Evolutionary conservation across 345 rosid genomes (phyloP), one percentile per base, ranked within the genome.

Genomic region (Capsella bursapastoris): DNA sequence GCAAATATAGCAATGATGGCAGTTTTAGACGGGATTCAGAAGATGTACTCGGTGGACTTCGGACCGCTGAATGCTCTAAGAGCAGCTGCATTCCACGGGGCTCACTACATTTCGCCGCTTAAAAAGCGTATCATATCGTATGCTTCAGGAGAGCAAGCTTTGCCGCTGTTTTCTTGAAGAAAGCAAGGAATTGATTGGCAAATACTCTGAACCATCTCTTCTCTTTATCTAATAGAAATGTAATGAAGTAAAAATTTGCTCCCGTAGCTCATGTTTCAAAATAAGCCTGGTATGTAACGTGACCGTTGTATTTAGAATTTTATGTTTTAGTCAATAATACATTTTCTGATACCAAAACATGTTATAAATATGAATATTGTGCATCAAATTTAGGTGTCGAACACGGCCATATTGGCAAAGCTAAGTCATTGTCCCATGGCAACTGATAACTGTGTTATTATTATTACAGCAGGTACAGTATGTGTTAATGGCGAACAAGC

Each of bases 1-100:
- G 86, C 89, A 40, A 91, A 94, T 62, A 32, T 88, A 5, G 73
- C 84, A 32, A 95, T 94, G 99, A 90, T 94, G 93, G 96, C 92
- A 3, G 80, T 90, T 18, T 83, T 94, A 55, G 99, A 94, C 51
- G 96, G 96, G 15, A 82, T 90, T 74, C 99, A 95, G 83, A 95
- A 89, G 85, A 87, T 87, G 40, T 92, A 91, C 72, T 76, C 96
- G 0, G 84, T 91, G 22, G 90, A 95, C 66, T 87, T 92, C 3
- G 97, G 96, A 45, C 99, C 97, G 18, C 71, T 94, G 38, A 94
- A 94, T 73, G 65, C 87, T 16, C 28, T 92, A 50, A 83, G 98
- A 71, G 97, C 97, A 8, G 90, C 96, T 45, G 97, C 92, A 0
- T 86, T 94, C 64, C 85, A 88, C 16, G 96, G 89, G 4, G 99